Evolutionary conservation across 306 rosid species (phyloP), one percentile per base, ranked within the genome.

Genomic region (Castanea sativa): DNA sequence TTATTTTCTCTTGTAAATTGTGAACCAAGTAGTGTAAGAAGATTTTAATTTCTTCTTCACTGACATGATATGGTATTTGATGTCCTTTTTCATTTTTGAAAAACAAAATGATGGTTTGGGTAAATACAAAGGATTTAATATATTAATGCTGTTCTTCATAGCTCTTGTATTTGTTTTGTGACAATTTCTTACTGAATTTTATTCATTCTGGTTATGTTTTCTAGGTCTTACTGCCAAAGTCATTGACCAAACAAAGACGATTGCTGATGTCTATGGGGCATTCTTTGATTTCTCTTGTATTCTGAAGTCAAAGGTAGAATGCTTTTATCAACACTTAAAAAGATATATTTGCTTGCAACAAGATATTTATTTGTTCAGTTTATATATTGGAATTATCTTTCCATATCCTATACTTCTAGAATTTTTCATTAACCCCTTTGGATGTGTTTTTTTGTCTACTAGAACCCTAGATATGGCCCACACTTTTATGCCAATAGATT

Each of bases 171-270:
- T 81, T 32, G 27, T 79, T 72, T 19, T 30, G 64, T 27, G 56
- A 65, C 55, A 57, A 10, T 53, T 35, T 58, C 53, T 55, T 73
- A 25, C 74, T 76, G 45, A 51, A 72, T 59, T 73, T 64, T 63
- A 45, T 80, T 76, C 65, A 57, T 80, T 71, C 63, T 75, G 80
- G 68, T 82, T 83, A 67, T 78, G 49, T 65, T 80, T 79, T 82
- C 7, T 63, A 95, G 99, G 99, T 87, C 93, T 95, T 77, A 95
- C 99, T 67, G 97, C 99, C 63, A 95, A 95, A 86, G 84, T 95
- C 76, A 90, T 95, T 82, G 90, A 93, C 82, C 91, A 89, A 80
- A 95, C 99, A 55, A 86, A 86, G 72, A 90, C 92, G n/a, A 88
- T 90, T 77, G 86, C 92, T 43, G 99, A 95, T 75, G 96, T 95